Conservation (phyloP, 331 rosid species). For the Telfairia occidentalis region DNA sequence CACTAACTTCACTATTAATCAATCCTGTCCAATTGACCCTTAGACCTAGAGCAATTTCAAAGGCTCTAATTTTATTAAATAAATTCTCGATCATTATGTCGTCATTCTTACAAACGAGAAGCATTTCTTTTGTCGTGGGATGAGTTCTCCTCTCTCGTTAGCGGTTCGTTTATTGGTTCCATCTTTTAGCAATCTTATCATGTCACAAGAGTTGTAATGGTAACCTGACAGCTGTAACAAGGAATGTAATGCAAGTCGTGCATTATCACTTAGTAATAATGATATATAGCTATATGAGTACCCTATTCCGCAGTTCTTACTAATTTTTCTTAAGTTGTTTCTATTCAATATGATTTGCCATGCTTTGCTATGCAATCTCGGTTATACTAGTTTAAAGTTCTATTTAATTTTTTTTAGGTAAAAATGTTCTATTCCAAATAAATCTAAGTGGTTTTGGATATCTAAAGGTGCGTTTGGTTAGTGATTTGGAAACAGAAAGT, state of each 20-base stretch:
- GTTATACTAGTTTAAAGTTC: background rate
- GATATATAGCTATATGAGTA: background rate
- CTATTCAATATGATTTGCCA: background rate
- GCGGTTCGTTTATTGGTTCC: background rate
- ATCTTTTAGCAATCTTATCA: background rate
- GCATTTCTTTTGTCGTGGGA: background rate
- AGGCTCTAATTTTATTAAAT: background rate
- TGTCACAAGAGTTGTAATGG: background rate
- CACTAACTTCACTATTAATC: background rate
- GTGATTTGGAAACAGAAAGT: no score
- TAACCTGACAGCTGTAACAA: background rate
- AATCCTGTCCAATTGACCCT: background rate
- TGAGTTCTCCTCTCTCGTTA: background rate
- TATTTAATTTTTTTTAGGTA: no score
- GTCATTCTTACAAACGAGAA: background rate
- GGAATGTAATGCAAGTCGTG: background rate
- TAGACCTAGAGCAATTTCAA: no score
- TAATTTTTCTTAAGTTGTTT: background rate
- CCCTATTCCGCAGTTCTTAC: background rate
- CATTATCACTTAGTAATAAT: background rate
- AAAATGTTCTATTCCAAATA: no score
- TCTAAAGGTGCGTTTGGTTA: no score
- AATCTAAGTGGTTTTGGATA: background rate
- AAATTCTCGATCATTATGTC: background rate
- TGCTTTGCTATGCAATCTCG: background rate